Evolutionary conservation across 441 rosid species (phyloP).

Genomic region (Corymbia citriodora): DNA sequence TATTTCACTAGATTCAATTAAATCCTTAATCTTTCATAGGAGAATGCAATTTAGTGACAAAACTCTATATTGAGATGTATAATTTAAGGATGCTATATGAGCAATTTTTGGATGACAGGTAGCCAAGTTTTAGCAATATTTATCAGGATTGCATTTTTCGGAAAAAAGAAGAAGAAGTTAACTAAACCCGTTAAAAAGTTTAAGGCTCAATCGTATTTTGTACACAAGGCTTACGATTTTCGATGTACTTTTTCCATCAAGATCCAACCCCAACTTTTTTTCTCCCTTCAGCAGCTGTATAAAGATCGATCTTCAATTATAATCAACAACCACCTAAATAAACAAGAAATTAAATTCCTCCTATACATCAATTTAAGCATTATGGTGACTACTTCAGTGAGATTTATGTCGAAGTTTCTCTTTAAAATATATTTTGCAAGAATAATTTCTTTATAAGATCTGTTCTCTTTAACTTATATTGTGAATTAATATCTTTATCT

Average conservation of each 20-base stretch:
- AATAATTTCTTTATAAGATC: not conserved
- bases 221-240: not conserved
- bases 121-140: not conserved
- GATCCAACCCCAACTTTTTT: not conserved
- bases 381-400: not conserved
- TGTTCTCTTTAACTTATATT: not conserved
- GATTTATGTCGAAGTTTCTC: not conserved
- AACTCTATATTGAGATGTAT: not conserved
- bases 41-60: not conserved
- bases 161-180: too few relatives aligned
- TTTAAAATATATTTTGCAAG: not conserved
- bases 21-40: rapidly evolving
- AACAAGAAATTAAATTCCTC: not conserved
- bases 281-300: not conserved
- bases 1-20: not conserved
- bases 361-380: not conserved
- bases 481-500: not conserved
- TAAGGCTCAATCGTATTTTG: not conserved
- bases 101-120: not conserved
- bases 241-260: not conserved
- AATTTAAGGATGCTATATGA: not conserved
- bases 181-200: too few relatives aligned
- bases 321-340: not conserved
- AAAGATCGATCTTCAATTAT: not conserved
- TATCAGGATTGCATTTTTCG: not conserved